Conservation (phyloP, 768 basidiomycete genomes). For the Sutorius australiensis region DNA sequence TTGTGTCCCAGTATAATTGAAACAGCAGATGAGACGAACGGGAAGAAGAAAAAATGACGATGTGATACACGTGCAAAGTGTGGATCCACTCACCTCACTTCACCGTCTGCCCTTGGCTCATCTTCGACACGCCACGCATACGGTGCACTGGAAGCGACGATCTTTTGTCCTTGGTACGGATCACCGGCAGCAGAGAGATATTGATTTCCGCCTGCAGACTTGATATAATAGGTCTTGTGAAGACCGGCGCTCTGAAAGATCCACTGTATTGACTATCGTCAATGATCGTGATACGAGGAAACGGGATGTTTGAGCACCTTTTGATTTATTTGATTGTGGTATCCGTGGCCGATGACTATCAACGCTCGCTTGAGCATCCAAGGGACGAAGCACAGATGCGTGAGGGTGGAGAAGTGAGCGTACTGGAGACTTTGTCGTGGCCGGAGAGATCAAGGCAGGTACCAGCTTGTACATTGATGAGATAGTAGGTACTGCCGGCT, state of each 20-base stretch:
- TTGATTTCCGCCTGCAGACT: slow-evolving; percentile 28
- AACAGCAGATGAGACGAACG: too few relatives aligned
- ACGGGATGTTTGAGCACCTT: slow-evolving; percentile 30
- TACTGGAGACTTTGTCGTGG: slow-evolving; percentile 45
- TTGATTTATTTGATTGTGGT: slow-evolving; percentile 46
- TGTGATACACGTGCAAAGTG: too few relatives aligned
- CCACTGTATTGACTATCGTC: slow-evolving; percentile 39
- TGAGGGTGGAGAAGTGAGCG: slow-evolving; percentile 17
- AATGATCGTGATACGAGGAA: too few relatives aligned
- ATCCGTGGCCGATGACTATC: slow-evolving; percentile 48
- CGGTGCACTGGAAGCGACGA: too few relatives aligned
- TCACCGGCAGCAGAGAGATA: too few relatives aligned
- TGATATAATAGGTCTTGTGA: slow-evolving; percentile 38
- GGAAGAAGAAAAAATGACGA: too few relatives aligned
- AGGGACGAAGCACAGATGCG: too few relatives aligned
- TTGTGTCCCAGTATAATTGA: too few relatives aligned
- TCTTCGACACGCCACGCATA: too few relatives aligned
- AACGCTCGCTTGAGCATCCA: background rate
- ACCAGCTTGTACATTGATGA: slow-evolving; percentile 49
- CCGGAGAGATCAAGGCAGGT: slow-evolving; percentile 57
- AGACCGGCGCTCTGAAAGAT: slow-evolving; percentile 28
- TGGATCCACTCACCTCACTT: too few relatives aligned
- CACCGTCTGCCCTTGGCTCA: too few relatives aligned
- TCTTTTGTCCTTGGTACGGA: too few relatives aligned
- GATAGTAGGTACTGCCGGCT: slow-evolving; percentile 38